Evolutionary conservation across 371 early-diverging fungal genomes (phyloP), one percentile per base, ranked within the genome.

Genomic region (Antonospora locustae): DNA sequence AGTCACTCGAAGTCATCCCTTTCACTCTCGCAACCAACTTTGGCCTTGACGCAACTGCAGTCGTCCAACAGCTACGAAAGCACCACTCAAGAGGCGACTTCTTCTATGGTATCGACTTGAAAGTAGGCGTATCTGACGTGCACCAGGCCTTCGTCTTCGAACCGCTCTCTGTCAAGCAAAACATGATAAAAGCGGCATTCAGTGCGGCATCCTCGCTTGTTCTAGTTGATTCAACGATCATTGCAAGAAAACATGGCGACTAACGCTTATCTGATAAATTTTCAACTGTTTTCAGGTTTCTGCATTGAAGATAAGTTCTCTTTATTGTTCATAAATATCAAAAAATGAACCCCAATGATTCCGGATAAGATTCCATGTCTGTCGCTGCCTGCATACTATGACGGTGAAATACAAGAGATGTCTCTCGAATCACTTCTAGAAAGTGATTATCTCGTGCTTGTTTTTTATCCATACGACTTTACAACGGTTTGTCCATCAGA

Each of bases 21-120:
- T 83, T 91, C 70, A 91, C 91, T 74, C 79, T 98, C 25, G 87
- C 90, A 73, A 88, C 88, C 74, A 98, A 98, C 76, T 94, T 96
- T 58, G 98, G 98, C 54, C 88, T 96, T 61, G 97, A 98, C 72
- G 84, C 93, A n/a, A 93, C 92, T 7, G 88, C 87, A 73, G 84
- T 89, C 58, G 78, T 98, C 41, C 93, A 92, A 78, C 82, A 87
- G 76, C 79, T 98, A 52, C 81, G 98, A 69, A 85, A 87, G 77
- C 82, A 84, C 69, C 97, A 96, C 70, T 79, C 82, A 27, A 81
- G 82, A 66, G 84, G 82, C 72, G 76, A 73, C 51, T 52, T 47
- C 5, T 53, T 62, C 38, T 49, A 46, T 30, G 75, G 75, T 28
- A 50, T 74, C 1, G 22, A 36, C n/a, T 25, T 55, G 2, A 36